Conservation (phyloP, 2,329 filamentous ascomycete species). For the Fusarium udum region DNA sequence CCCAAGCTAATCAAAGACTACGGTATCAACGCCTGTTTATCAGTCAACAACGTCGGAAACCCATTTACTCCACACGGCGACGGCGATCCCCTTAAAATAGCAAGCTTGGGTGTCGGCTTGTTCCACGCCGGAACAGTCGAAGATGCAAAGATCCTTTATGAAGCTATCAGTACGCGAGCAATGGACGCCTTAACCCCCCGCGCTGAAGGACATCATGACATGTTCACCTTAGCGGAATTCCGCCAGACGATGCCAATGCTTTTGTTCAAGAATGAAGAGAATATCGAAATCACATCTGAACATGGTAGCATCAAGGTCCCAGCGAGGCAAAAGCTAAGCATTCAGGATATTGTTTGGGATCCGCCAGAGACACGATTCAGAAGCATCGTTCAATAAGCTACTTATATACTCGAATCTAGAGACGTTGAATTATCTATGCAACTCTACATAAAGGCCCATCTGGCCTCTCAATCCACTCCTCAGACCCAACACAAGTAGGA, state of each 20-base stretch:
- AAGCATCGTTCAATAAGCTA: not conserved
- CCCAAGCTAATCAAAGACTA: constrained; percentile 6
- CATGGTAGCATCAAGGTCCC: not conserved
- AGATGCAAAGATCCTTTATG: not conserved
- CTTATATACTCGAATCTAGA: not conserved
- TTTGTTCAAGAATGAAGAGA: constrained; percentile 1
- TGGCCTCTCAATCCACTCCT: constrained; percentile 8
- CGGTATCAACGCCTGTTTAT: not conserved
- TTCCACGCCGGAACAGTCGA: constrained; percentile 9
- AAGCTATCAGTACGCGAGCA: constrained; percentile 4
- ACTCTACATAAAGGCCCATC: constrained; percentile 18
- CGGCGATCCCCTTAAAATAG: not conserved
- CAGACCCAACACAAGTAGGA: constrained; percentile 29
- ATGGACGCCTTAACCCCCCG: not conserved
- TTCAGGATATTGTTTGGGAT: constrained; percentile 12
- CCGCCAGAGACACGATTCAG: not conserved
- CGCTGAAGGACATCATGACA: rapidly evolving
- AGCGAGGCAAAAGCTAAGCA: not conserved
- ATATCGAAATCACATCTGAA: not conserved
- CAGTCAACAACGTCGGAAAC: constrained; percentile 1
- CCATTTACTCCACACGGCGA: constrained; percentile 7
- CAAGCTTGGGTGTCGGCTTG: not conserved
- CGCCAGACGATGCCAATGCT: not conserved
- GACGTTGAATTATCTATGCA: not conserved
- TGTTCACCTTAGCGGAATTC: rapidly evolving